Conservation (phyloP, 1,284 basidiomycete species). For the Porogramme epimiltina region DNA sequence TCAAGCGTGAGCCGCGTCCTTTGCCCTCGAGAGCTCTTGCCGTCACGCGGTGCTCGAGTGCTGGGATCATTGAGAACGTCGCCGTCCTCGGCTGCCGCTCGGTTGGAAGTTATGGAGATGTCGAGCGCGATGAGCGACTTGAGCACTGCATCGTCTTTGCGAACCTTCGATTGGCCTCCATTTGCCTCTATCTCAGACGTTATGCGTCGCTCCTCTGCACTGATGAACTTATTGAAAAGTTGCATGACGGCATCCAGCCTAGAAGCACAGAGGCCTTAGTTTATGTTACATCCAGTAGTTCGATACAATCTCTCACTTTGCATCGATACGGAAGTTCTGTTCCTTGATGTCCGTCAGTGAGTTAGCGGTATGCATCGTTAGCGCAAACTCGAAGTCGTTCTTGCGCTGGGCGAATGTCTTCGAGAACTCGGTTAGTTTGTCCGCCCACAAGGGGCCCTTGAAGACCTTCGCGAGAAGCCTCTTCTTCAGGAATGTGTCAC, state of each 20-base stretch:
- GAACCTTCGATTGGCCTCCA: conserved; percentile 5
- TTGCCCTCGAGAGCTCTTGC: conserved; percentile 30
- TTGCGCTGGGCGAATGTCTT: conserved; percentile 35
- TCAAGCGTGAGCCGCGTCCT: conserved; percentile 29
- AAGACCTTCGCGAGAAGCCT: conserved; percentile 38
- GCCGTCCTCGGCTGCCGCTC: neutral
- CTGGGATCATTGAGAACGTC: conserved; percentile 25
- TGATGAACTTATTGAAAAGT: too few relatives aligned
- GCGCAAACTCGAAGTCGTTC: conserved; percentile 33
- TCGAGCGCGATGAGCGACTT: conserved; percentile 16
- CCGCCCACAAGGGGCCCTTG: conserved; percentile 39
- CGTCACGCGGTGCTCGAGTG: conserved; percentile 25
- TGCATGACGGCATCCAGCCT: too few relatives aligned
- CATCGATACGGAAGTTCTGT: too few relatives aligned
- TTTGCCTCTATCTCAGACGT: conserved; percentile 34
- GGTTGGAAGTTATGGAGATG: too few relatives aligned
- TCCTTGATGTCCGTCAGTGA: conserved; percentile 34
- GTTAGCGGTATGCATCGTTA: conserved; percentile 36
- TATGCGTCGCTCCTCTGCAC: conserved; percentile 6
- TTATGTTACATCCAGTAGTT: conserved; percentile 28
- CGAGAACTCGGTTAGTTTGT: conserved; percentile 34
- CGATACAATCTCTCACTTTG: too few relatives aligned
- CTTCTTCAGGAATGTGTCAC: conserved; percentile 35
- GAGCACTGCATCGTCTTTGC: conserved; percentile 17
- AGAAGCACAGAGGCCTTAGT: conserved; percentile 8